Evolutionary conservation across 192 early-diverging fungal genomes (phyloP).

Genomic region (Backusella sp.): DNA sequence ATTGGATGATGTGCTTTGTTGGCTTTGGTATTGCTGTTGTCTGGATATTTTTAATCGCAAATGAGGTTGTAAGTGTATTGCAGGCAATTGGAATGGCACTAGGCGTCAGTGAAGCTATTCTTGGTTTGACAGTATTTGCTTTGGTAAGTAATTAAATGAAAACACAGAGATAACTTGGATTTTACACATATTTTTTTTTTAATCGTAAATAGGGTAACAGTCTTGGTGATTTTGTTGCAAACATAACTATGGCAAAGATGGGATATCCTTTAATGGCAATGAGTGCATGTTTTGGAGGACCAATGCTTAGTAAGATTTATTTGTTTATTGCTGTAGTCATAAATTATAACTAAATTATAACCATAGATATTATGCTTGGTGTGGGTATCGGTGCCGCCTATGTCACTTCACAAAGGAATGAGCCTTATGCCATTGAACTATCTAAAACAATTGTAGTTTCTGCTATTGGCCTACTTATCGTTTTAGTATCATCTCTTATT

Average conservation of each 20-base stretch:
- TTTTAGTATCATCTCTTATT: slow-evolving; percentile 56
- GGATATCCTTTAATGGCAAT: slow-evolving; percentile 95
- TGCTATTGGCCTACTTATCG: slow-evolving; percentile 62
- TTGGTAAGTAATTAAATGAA: slow-evolving; percentile 52
- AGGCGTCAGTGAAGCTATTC: slow-evolving; percentile 76
- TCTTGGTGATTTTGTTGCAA: slow-evolving; percentile 89
- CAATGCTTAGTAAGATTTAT: slow-evolving; percentile 73
- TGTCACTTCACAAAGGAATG: slow-evolving; percentile 47
- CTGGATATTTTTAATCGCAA: slow-evolving; percentile 89
- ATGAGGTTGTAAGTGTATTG: slow-evolving; percentile 86
- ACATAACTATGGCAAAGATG: slow-evolving; percentile 87
- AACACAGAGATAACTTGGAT: slow-evolving; percentile 15
- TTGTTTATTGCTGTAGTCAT: background rate
- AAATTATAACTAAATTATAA: background rate
- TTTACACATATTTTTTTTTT: background rate
- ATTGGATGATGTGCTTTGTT: slow-evolving; percentile 54
- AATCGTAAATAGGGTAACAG: slow-evolving; percentile 60
- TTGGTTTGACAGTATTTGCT: slow-evolving; percentile 84
- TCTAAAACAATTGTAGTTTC: slow-evolving; percentile 72
- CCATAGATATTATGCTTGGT: slow-evolving; percentile 75
- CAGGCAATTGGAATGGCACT: slow-evolving; percentile 77
- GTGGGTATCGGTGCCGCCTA: slow-evolving; percentile 76
- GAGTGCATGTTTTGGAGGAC: slow-evolving; percentile 90
- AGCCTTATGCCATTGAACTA: slow-evolving; percentile 54
- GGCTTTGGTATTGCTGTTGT: slow-evolving; percentile 79